Conservation (phyloP, 805 yeast species). For the Metschnikowia similis region DNA sequence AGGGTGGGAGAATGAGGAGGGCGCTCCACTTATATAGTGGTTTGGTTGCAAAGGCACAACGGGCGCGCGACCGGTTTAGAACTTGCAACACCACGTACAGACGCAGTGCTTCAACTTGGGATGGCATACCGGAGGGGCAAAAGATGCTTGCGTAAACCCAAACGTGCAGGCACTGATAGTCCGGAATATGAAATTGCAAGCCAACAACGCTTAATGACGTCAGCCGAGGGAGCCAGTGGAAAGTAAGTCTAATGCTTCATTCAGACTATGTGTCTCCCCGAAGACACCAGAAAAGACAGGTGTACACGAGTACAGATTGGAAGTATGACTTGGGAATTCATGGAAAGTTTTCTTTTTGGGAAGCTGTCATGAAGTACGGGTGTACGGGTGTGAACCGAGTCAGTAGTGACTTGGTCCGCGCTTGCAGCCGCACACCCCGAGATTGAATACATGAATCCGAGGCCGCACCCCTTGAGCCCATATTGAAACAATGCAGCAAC, state of each 20-base stretch:
- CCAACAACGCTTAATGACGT: too few species aligned
- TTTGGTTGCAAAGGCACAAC: slow-evolving; percentile 1
- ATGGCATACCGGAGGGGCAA: neutral
- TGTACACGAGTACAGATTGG: too few species aligned
- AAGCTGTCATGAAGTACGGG: neutral
- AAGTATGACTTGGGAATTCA: too few species aligned
- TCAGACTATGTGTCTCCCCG: too few species aligned
- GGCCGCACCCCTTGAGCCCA: slow-evolving; percentile 1
- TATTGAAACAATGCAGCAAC: slow-evolving; percentile 4
- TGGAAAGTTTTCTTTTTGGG: neutral
- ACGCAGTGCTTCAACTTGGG: neutral
- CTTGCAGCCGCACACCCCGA: slow-evolving; percentile 2
- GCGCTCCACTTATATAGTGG: neutral
- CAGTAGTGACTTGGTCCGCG: neutral
- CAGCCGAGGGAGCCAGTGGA: too few species aligned
- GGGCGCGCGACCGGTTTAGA: slow-evolving; percentile 1
- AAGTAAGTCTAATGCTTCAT: too few species aligned
- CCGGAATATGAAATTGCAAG: too few species aligned
- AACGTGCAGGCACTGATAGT: too few species aligned
- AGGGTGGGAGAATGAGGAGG: neutral
- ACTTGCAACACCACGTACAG: neutral
- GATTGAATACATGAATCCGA: neutral
- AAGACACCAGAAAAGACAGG: too few species aligned
- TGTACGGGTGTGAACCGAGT: slow-evolving; percentile 1
- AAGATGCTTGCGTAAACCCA: neutral